Evolutionary conservation across 139 green algal species (phyloP), one percentile per base, ranked within the genome.

Genomic region (Volvox africanus): DNA sequence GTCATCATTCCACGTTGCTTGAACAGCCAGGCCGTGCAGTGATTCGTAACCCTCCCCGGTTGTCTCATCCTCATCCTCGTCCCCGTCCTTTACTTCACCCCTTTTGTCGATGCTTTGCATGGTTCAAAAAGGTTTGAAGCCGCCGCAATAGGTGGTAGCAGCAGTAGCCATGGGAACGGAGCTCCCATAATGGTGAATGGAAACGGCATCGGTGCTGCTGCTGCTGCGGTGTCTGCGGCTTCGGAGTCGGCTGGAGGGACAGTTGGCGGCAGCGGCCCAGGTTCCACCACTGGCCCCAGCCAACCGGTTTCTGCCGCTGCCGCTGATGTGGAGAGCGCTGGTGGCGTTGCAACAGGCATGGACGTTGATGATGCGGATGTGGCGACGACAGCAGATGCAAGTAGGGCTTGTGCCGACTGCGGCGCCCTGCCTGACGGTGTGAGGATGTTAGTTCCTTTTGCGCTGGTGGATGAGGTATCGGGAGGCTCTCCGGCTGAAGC

Each of bases 401-500:
- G 44, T 55, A n/a, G 68, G n/a, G 17, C 44, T 78, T 33, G n/a
- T 22, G 21, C 11, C n/a, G 20, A n/a, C n/a, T 20, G 19, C 82
- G 18, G 33, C 26, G 44, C 9, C 44, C 44, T 55, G 44, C 5
- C 44, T 5, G 44, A 55, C 44, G 9, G 44, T 9, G 44, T 9
- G 44, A 13, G 28, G 1, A 71, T 67, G 65, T 86, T 88, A 67
- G 69, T 61, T 30, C 96, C 97, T 0, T 98, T 98, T 93, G 97
- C 97, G 35, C 84, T 98, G 20, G 90, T 98, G 11, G 97, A 98
- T 91, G 96, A 98, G 84, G 92, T 98, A 33, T 87, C 93, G 0
- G 61, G 75, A 0, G 93, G 93, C 36, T 97, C 94, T 0, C 97
- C 97, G 20, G 97, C 96, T n/a, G 82, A 86, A 16, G 71, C 78